These are phyloP conservation scores for Claviceps humidiphila DNA, from an alignment of 2,329 filamentous ascomycete species.

Conservation along the genomic window DNA sequence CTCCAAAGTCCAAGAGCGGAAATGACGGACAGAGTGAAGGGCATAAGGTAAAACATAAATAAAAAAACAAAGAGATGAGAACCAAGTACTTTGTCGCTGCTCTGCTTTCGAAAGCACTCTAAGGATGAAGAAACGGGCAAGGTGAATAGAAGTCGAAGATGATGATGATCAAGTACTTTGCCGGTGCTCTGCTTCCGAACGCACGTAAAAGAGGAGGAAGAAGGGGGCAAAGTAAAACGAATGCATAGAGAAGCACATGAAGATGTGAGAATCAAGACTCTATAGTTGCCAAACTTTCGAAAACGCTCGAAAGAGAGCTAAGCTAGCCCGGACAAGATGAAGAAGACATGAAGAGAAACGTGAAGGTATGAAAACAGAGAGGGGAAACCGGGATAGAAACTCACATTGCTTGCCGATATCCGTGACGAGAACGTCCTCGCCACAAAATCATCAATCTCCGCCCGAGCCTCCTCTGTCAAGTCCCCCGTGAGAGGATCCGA, in stretches of 20 bases:
- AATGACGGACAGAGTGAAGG: not conserved
- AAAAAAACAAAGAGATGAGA: not conserved
- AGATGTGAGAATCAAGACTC: not conserved
- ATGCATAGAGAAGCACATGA: not conserved
- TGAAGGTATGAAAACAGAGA: not conserved
- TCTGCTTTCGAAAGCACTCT: too few relatives aligned
- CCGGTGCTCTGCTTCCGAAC: not conserved
- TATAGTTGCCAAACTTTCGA: too few relatives aligned
- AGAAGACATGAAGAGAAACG: not conserved
- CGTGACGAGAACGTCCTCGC: constrained; percentile 46
- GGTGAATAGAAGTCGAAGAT: not conserved
- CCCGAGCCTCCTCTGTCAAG: constrained; percentile 49
- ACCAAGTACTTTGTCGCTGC: too few relatives aligned
- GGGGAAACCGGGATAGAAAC: constrained; percentile 11
- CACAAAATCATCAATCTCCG: constrained; percentile 60
- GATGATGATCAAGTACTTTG: too few relatives aligned
- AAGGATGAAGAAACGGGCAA: not conserved
- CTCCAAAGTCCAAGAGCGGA: not conserved
- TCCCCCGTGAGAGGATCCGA: constrained; percentile 54
- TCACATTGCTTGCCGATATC: constrained; percentile 39
- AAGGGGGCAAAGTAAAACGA: not conserved
- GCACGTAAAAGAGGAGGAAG: not conserved
- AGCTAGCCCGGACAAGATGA: not conserved
- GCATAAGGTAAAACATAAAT: too few relatives aligned
- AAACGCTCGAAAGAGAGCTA: too few relatives aligned